Conservation (phyloP, 2,329 filamentous ascomycete species). For the Aspergillus ustus region DNA sequence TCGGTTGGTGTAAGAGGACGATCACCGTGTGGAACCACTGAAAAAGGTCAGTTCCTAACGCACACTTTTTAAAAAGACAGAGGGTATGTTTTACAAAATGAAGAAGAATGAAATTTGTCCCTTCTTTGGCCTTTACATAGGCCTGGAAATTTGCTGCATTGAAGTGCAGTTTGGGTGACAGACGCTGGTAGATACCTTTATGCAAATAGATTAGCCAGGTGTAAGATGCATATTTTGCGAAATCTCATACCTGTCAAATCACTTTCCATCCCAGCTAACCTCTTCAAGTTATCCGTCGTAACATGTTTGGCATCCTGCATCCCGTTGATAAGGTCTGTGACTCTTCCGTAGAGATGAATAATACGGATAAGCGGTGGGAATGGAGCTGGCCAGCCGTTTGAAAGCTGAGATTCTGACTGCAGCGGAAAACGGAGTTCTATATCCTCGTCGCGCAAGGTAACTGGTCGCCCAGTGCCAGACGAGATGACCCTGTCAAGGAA, state of each 20-base stretch:
- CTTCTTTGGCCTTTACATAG: constrained; percentile 78
- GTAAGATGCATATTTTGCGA: not conserved
- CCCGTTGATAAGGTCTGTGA: constrained; percentile 83
- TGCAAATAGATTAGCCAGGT: constrained; percentile 5
- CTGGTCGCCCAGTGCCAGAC: constrained; percentile 81
- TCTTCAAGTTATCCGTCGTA: constrained; percentile 72
- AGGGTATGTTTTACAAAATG: constrained; percentile 60
- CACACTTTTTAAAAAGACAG: not conserved
- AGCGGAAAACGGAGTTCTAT: constrained; percentile 76
- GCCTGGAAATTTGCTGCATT: constrained; percentile 85
- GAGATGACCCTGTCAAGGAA: constrained; percentile 86
- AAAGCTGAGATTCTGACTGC: constrained; percentile 55
- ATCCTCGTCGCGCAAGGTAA: constrained; percentile 81
- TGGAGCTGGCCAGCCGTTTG: constrained; percentile 73
- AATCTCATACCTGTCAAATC: constrained; percentile 68
- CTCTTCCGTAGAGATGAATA: constrained; percentile 81
- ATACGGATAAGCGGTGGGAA: constrained; percentile 82
- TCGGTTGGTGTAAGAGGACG: constrained; percentile 82
- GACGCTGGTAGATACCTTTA: constrained; percentile 68
- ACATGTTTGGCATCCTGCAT: constrained; percentile 75
- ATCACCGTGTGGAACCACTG: constrained; percentile 84
- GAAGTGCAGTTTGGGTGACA: constrained; percentile 77
- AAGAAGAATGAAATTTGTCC: constrained; percentile 82
- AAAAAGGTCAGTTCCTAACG: constrained; percentile 22
- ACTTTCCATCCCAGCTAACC: constrained; percentile 76